Evolutionary conservation across 139 green algal species (phyloP).

Genomic region (Volvox reticuliferus): DNA sequence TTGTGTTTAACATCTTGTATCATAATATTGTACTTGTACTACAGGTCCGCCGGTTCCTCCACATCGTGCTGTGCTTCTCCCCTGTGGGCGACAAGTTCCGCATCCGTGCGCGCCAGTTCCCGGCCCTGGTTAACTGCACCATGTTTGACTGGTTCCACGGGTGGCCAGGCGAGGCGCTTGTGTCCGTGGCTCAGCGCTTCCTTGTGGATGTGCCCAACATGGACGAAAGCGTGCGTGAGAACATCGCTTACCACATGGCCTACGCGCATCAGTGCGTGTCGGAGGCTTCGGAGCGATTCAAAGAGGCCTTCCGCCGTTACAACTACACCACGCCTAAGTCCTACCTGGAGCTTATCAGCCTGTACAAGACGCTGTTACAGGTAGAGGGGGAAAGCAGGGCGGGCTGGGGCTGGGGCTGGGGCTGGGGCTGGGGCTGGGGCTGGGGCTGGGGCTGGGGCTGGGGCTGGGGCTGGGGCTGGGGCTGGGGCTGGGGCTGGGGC

Average conservation of each 20-base stretch:
- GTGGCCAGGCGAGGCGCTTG: constrained; percentile 86
- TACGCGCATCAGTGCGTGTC: constrained; percentile 81
- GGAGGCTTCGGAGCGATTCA: constrained; percentile 70
- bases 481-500: too few relatives aligned
- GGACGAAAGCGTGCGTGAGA: constrained; percentile 72
- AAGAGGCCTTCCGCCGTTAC: constrained; percentile 79
- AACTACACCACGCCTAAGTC: constrained; percentile 94
- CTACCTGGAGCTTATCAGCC: constrained; percentile 92
- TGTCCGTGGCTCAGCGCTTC: constrained; percentile 88
- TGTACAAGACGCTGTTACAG: constrained; percentile 88
- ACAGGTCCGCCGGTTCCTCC: constrained; percentile 58
- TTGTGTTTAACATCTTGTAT: too few relatives aligned
- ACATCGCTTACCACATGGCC: constrained; percentile 90
- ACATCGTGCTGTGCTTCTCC: constrained; percentile 89
- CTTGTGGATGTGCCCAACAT: constrained; percentile 81
- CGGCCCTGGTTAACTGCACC: constrained; percentile 89
- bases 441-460: too few relatives aligned
- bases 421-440: too few relatives aligned
- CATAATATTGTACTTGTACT: too few relatives aligned
- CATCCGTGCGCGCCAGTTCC: constrained; percentile 85
- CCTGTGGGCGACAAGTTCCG: constrained; percentile 92
- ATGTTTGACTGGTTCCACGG: constrained; percentile 93
- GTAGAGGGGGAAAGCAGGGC: too few relatives aligned
- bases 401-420: too few relatives aligned
- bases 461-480: too few relatives aligned